These are phyloP conservation scores for Pleurotus djamor DNA, from an alignment of 768 basidiomycete species.

Conservation along the genomic window DNA sequence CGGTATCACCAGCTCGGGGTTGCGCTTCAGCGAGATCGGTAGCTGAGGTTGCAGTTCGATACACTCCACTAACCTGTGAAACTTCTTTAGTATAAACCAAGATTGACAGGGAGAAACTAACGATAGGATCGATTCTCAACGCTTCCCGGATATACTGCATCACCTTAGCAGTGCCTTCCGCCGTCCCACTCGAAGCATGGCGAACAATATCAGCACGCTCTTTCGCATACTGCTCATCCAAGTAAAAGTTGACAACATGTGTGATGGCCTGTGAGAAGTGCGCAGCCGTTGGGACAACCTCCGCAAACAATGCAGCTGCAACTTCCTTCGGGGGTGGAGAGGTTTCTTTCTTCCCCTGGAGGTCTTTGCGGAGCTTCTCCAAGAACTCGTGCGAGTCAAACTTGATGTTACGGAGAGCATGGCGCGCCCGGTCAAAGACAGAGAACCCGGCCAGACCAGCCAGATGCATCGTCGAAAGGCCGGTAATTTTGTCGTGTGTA, in stretches of 20 bases:
- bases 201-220: slow-evolving; percentile 38
- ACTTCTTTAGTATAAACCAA: slow-evolving; percentile 5
- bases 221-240: slow-evolving; percentile 32
- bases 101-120: slow-evolving; percentile 10
- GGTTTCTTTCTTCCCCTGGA: neutral
- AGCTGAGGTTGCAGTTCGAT: slow-evolving; percentile 30
- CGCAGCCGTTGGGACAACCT: slow-evolving; percentile 53
- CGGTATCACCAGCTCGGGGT: slow-evolving; percentile 25
- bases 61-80: slow-evolving; percentile 36
- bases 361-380: slow-evolving; percentile 20
- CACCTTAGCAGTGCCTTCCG: slow-evolving; percentile 24
- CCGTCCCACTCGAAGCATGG: slow-evolving; percentile 23
- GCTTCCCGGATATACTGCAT: slow-evolving; percentile 46
- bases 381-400: slow-evolving; percentile 28
- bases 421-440: slow-evolving; percentile 10
- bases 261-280: slow-evolving; percentile 55
- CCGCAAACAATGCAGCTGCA: slow-evolving; percentile 49
- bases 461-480: slow-evolving; percentile 26
- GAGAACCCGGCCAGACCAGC: slow-evolving; percentile 15
- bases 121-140: slow-evolving; percentile 30
- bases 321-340: slow-evolving; percentile 26
- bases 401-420: slow-evolving; percentile 14
- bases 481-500: slow-evolving; percentile 25
- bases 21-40: slow-evolving; percentile 19
- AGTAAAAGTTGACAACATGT: slow-evolving; percentile 59